Conservation (phyloP, 768 basidiomycete genomes). For the Termitomyces sp. region DNA sequence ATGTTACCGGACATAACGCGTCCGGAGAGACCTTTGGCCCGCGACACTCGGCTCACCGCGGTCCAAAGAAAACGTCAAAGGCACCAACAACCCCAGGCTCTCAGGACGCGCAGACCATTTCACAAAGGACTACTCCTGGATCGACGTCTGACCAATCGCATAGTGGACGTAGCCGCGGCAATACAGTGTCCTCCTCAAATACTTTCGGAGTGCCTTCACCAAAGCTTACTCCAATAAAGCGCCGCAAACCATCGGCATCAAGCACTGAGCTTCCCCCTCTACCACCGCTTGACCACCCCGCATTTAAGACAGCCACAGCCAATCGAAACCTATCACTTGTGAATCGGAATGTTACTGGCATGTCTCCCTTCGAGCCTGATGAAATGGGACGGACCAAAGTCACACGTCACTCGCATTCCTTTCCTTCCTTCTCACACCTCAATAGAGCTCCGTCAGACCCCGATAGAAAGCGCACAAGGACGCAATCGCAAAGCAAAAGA, state of each 20-base stretch:
- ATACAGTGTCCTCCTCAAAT: slow-evolving; percentile 28
- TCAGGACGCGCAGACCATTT: not conserved
- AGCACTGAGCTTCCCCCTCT: slow-evolving; percentile 47
- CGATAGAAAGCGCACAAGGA: slow-evolving; percentile 16
- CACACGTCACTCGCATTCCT: slow-evolving; percentile 23
- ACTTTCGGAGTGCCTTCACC: slow-evolving; percentile 34
- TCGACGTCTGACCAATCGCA: slow-evolving; percentile 17
- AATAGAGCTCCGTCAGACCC: not conserved
- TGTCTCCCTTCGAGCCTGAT: not conserved
- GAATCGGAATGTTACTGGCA: slow-evolving; percentile 1
- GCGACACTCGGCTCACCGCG: slow-evolving; percentile 6
- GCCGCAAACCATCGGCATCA: slow-evolving; percentile 23
- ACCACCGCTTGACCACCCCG: slow-evolving; percentile 53
- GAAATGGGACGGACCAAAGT: slow-evolving; percentile 6
- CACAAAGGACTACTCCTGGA: slow-evolving; percentile 11
- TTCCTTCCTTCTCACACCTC: slow-evolving; percentile 22
- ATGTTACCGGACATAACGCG: slow-evolving; percentile 8
- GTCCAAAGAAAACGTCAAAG: slow-evolving; percentile 4
- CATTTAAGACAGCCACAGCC: slow-evolving; percentile 21
- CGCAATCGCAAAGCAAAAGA: slow-evolving; percentile 14
- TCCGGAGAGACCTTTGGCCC: slow-evolving; percentile 21
- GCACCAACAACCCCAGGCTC: slow-evolving; percentile 13
- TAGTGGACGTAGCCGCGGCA: slow-evolving; percentile 14
- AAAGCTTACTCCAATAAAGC: slow-evolving; percentile 26
- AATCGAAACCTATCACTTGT: slow-evolving; percentile 2